These are phyloP conservation scores for Clarireedia homoeocarpa DNA, from an alignment of 2,329 filamentous ascomycete species.

Conservation along the genomic window DNA sequence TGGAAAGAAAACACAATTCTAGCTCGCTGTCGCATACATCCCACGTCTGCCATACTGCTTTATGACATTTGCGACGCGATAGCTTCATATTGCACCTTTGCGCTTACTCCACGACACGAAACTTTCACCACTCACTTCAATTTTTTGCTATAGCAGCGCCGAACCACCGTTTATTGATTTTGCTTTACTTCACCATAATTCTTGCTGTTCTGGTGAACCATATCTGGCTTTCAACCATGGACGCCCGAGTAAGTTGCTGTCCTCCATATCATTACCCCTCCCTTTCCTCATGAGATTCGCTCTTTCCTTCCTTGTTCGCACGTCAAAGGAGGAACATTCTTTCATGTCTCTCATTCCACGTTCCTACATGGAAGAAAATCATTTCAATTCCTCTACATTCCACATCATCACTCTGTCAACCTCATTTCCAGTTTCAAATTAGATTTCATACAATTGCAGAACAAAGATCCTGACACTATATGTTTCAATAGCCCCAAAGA, in stretches of 20 bases:
- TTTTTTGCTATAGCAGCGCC: background rate
- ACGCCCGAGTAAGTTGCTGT: conserved; percentile 33
- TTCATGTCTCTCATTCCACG: background rate
- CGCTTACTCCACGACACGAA: background rate
- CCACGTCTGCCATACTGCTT: background rate
- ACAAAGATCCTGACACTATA: conserved; percentile 23
- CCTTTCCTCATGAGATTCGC: background rate
- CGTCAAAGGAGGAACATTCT: background rate
- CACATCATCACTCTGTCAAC: conserved; percentile 16
- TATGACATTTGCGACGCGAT: conserved; percentile 22
- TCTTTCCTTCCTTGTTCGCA: background rate
- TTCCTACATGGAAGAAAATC: background rate
- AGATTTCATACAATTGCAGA: conserved; percentile 9
- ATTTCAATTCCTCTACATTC: conserved; percentile 10
- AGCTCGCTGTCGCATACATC: background rate
- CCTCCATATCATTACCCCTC: conserved; percentile 7
- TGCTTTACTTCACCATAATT: background rate
- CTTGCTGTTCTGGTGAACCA: background rate
- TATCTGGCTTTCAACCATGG: conserved; percentile 26
- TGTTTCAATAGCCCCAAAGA: conserved; percentile 56
- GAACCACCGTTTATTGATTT: background rate
- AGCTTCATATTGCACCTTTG: conserved; percentile 1
- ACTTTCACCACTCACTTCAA: background rate
- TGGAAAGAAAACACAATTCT: background rate
- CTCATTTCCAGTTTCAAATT: conserved; percentile 11